Base-by-base conservation (phyloP, 1,284 basidiomycete genomes). In the Hymenochaete sp. region DNA sequence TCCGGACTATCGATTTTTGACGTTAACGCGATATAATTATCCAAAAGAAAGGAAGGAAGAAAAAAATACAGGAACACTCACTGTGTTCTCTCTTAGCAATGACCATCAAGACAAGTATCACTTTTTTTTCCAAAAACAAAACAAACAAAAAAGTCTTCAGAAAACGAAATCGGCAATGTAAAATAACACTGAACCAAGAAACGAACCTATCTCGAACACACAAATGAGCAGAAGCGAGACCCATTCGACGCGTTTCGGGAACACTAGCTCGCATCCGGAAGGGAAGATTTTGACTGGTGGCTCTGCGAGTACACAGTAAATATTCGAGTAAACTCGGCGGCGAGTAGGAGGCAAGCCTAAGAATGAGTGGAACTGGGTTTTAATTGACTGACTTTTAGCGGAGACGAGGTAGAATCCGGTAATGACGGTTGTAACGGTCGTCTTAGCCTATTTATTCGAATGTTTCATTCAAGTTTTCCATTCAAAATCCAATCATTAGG, bases 171-270 rank as follows among this genome's bases (percentile, higher is more conserved):
- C n/a, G n/a, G n/a, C n/a, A n/a, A n/a, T n/a, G n/a, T n/a, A n/a
- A n/a, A n/a, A n/a, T n/a, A n/a, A n/a, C n/a, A n/a, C n/a, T n/a
- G n/a, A n/a, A n/a, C n/a, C n/a, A n/a, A n/a, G n/a, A n/a, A n/a
- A 35, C 27, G 24, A 21, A 46, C 45, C 38, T 16, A 46, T 46
- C n/a, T 46, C 45, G 41, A 41, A 46, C 16, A 40, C 16, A 25
- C 32, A 46, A 13, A 46, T 29, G 18, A 46, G n/a, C 11, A 46
- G 31, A n/a, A 46, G 37, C n/a, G 38, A 35, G 11, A 46, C 38
- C 45, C 45, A 46, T 16, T 46, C 45, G 14, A 35, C 21, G 22
- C 45, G 29, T 18, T 26, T 35, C 25, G 25, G 9, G 21, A 46
- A 46, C 9, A 41, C n/a, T 11, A 13, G 18, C 36, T 46, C 45